These are phyloP conservation scores for Plasmopara halstedii DNA, from an alignment of 352 stramenopile species.

Conservation along the genomic window DNA sequence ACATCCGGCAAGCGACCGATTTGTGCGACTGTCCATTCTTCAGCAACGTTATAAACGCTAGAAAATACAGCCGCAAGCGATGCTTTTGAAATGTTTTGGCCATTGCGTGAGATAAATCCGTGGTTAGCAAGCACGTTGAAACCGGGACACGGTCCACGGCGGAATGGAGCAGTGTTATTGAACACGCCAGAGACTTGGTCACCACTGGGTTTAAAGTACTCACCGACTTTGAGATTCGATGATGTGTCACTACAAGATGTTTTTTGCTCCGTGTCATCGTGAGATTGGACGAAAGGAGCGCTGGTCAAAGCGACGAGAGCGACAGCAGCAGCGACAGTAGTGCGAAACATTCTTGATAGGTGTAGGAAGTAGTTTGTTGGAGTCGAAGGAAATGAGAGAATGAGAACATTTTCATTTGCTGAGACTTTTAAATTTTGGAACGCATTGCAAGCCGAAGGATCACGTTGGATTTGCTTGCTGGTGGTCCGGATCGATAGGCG, in stretches of 20 bases:
- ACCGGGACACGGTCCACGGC: constrained; percentile 4
- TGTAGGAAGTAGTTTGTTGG: not conserved
- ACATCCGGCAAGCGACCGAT: constrained; percentile 9
- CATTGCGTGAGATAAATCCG: constrained; percentile 10
- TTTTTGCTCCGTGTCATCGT: not conserved
- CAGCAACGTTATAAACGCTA: constrained; percentile 28
- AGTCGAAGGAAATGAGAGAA: constrained; percentile 7
- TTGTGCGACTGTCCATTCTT: constrained; percentile 8
- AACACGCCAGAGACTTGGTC: not conserved
- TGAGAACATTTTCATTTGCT: too few species aligned
- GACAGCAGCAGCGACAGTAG: not conserved
- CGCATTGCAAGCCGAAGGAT: too few species aligned
- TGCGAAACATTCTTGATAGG: constrained; percentile 1
- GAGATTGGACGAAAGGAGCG: not conserved
- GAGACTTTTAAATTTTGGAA: too few species aligned
- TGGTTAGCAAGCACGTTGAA: constrained; percentile 8
- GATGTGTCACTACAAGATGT: not conserved
- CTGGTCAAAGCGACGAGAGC: not conserved
- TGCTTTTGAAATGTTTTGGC: constrained; percentile 19
- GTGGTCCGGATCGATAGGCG: too few species aligned
- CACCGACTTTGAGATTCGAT: constrained; percentile 1
- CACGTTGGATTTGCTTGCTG: too few species aligned
- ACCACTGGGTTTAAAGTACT: constrained; percentile 3
- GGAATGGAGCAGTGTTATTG: not conserved
- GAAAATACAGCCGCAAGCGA: constrained; percentile 23